Conservation (phyloP, 176 grass and related monocot species). For the Triticum turgidum region DNA sequence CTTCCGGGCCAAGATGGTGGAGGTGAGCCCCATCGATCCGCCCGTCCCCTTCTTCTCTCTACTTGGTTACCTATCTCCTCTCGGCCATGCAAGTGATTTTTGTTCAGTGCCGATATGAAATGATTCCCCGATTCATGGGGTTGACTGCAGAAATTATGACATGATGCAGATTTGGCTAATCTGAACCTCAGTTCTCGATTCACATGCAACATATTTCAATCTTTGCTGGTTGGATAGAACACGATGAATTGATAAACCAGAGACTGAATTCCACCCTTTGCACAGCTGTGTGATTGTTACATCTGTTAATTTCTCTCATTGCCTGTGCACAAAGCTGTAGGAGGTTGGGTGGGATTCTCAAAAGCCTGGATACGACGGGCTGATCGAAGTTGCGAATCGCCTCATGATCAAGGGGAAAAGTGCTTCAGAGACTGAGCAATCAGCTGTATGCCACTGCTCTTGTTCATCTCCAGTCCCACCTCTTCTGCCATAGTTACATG, state of each 20-base stretch:
- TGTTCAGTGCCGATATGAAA: not conserved
- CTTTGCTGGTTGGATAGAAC: not conserved
- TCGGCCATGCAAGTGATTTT: not conserved
- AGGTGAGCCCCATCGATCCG: conserved; percentile 35
- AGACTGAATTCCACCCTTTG: not conserved
- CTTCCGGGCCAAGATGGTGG: conserved; percentile 54
- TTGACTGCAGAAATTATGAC: not conserved
- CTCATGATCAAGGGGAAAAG: conserved; percentile 81
- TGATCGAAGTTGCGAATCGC: conserved; percentile 78
- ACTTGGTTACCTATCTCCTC: not conserved
- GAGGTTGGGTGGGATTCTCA: conserved; percentile 91
- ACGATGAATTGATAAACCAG: not conserved
- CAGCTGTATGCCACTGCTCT: conserved; percentile 49
- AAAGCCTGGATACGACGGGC: conserved; percentile 63
- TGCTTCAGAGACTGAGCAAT: conserved; percentile 61
- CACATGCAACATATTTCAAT: not conserved
- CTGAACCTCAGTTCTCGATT: not conserved
- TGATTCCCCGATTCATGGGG: not conserved
- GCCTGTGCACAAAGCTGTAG: conserved; percentile 63
- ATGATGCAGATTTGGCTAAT: not conserved
- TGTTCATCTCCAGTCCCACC: not conserved
- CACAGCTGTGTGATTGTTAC: not conserved
- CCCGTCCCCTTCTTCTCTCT: not conserved
- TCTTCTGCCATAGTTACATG: not conserved
- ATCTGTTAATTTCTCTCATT: conserved; percentile 35